Percentiles rank a stretch among this genome's conserved stretches.
Evolutionary conservation across 1,284 basidiomycete genomes (phyloP).

Genomic region (Ustilago nuda): DNA sequence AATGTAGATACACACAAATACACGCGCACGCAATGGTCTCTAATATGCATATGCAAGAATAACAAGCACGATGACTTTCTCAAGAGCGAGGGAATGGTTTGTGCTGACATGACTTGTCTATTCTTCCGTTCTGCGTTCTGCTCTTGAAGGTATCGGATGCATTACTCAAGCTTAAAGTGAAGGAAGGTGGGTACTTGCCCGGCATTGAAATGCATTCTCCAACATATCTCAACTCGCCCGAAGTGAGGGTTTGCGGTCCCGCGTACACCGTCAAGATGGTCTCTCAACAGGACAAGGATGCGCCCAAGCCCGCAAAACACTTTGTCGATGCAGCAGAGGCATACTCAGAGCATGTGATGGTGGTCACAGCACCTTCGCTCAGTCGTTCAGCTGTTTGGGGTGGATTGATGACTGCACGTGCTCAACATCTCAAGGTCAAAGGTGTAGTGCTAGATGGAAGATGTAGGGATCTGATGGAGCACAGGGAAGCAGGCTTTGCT

Average conservation of each 20-base stretch:
- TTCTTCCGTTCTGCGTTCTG: background rate
- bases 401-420: conserved; percentile 88
- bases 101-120: conserved; percentile 7
- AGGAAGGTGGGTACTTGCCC: conserved; percentile 83
- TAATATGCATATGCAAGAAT: background rate
- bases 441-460: conserved; percentile 84
- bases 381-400: conserved; percentile 88
- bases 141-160: conserved; percentile 82
- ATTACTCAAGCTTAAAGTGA: conserved; percentile 82
- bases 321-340: conserved; percentile 84
- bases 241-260: conserved; percentile 74
- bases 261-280: conserved; percentile 94
- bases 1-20: conserved; percentile 12
- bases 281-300: conserved; percentile 74
- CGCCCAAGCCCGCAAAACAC: conserved; percentile 79
- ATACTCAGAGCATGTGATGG: conserved; percentile 75
- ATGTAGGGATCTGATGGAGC: conserved; percentile 84
- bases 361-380: conserved; percentile 83
- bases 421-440: conserved; percentile 76
- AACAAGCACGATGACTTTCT: background rate
- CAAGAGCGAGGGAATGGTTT: background rate
- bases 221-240: conserved; percentile 18
- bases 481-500: conserved; percentile 75
- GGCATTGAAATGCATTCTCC: conserved; percentile 79
- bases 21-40: background rate